These are phyloP conservation scores for Nemania diffusa DNA, from an alignment of 2,329 filamentous ascomycete species.

Conservation along the genomic window DNA sequence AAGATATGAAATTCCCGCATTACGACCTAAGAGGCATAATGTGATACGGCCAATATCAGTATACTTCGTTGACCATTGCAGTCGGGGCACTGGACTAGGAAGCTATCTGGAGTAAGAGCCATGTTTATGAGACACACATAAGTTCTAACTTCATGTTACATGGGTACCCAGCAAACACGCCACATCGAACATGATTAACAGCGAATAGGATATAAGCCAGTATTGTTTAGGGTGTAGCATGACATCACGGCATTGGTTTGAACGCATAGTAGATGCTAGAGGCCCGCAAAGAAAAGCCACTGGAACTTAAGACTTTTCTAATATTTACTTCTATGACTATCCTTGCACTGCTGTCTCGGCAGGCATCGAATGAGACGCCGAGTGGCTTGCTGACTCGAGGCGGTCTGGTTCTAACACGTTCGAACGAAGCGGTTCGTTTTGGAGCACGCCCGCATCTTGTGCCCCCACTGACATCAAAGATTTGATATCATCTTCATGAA, in stretches of 20 bases:
- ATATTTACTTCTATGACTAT: conserved; percentile 15
- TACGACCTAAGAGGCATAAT: neutral
- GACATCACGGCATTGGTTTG: neutral
- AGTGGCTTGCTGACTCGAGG: conserved; percentile 6
- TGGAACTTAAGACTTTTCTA: conserved; percentile 2
- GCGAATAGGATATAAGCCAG: neutral
- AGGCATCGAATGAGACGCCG: neutral
- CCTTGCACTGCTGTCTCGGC: conserved; percentile 5
- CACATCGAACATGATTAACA: neutral
- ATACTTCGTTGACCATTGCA: neutral
- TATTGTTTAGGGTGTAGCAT: neutral
- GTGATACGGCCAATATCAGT: neutral
- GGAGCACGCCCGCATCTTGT: neutral
- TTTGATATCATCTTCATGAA: conserved; percentile 44
- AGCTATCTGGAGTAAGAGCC: neutral
- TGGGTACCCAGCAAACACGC: neutral
- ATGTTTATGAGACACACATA: neutral
- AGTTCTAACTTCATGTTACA: neutral
- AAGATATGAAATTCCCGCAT: neutral
- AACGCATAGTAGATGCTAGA: neutral
- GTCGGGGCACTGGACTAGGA: neutral
- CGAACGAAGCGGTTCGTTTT: conserved; percentile 1
- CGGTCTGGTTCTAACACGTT: conserved; percentile 1
- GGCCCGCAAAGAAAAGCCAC: neutral
- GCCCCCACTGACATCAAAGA: conserved; percentile 30